Evolutionary conservation across 441 rosid species (phyloP).

Genomic region (Hypseocharis bilobata): DNA sequence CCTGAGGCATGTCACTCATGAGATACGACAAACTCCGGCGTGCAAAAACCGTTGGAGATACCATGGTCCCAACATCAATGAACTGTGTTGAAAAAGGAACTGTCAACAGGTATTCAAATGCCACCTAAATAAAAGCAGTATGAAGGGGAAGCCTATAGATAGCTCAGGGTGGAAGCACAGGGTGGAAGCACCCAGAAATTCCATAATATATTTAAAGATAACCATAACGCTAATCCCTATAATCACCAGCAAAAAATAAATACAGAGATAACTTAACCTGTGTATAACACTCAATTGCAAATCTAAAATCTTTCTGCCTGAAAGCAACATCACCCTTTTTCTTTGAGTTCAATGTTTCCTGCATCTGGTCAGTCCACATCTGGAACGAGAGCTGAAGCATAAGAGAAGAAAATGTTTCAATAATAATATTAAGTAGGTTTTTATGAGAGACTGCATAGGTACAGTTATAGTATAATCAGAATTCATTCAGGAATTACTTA

Average conservation of each 20-base stretch:
- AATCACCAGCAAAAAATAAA: neutral
- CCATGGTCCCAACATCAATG: constrained; percentile 17
- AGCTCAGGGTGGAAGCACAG: no score
- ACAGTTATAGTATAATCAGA: neutral
- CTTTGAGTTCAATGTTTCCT: constrained; percentile 64
- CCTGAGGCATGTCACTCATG: constrained; percentile 63
- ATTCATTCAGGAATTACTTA: neutral
- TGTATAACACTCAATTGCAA: constrained; percentile 59
- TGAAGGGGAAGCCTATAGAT: no score
- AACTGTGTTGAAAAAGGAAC: constrained; percentile 25
- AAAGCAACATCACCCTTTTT: constrained; percentile 85
- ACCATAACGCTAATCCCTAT: neutral
- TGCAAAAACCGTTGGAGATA: constrained; percentile 67
- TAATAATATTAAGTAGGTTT: neutral
- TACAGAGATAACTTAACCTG: constrained; percentile 38
- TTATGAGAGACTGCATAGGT: neutral
- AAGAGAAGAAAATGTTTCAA: constrained; percentile 13
- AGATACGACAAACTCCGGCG: constrained; percentile 71
- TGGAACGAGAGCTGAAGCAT: constrained; percentile 75
- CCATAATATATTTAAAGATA: neutral
- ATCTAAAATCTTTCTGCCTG: constrained; percentile 54
- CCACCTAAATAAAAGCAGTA: no score
- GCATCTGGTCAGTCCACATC: constrained; percentile 98
- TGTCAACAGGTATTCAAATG: neutral
- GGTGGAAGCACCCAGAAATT: neutral